phyloP scores from a whole-genome alignment of 371 early-diverging fungal genomes.

The Thermomucor indicae-seudaticae region DNA sequence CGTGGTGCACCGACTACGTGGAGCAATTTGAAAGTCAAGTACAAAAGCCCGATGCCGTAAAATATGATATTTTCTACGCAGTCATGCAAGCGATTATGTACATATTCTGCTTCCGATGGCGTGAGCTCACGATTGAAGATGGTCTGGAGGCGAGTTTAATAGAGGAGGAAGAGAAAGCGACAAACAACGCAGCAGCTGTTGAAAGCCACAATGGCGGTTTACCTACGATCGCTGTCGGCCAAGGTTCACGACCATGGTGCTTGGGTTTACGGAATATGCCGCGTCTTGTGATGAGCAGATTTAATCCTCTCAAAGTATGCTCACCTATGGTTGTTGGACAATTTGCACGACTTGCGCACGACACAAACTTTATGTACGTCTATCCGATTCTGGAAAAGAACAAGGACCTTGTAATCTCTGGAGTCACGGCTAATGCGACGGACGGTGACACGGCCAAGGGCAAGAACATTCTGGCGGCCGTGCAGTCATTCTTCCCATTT shows the following conservation, averaged over 20 bases:
- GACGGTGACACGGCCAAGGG: slow-evolving; percentile 9
- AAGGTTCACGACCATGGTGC: slow-evolving; percentile 33
- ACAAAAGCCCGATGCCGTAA: slow-evolving; percentile 44
- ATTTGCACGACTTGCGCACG: slow-evolving; percentile 77
- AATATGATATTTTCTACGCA: slow-evolving; percentile 79
- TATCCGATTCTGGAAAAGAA: slow-evolving; percentile 74
- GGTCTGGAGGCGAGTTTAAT: slow-evolving; percentile 33
- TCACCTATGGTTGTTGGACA: slow-evolving; percentile 76
- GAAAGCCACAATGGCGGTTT: neutral
- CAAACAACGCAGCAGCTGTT: neutral
- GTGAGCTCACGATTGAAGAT: slow-evolving; percentile 54
- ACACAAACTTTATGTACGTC: slow-evolving; percentile 82
- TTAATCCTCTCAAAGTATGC: slow-evolving; percentile 85
- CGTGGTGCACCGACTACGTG: slow-evolving; percentile 67
- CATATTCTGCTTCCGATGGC: slow-evolving; percentile 94
- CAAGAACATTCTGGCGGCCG: slow-evolving; percentile 26
- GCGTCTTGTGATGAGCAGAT: slow-evolving; percentile 73
- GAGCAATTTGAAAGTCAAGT: slow-evolving; percentile 56
- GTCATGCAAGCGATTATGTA: slow-evolving; percentile 89
- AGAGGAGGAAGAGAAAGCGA: slow-evolving; percentile 19
- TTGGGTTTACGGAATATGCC: slow-evolving; percentile 53
- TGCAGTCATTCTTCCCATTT: slow-evolving; percentile 92
- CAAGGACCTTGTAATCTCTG: slow-evolving; percentile 44
- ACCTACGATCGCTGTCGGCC: slow-evolving; percentile 12
- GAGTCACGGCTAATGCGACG: slow-evolving; percentile 12